Evolutionary conservation across 192 early-diverging fungal genomes (phyloP), one percentile per base, ranked within the genome.

Genomic region (Powellomyces hirtus): DNA sequence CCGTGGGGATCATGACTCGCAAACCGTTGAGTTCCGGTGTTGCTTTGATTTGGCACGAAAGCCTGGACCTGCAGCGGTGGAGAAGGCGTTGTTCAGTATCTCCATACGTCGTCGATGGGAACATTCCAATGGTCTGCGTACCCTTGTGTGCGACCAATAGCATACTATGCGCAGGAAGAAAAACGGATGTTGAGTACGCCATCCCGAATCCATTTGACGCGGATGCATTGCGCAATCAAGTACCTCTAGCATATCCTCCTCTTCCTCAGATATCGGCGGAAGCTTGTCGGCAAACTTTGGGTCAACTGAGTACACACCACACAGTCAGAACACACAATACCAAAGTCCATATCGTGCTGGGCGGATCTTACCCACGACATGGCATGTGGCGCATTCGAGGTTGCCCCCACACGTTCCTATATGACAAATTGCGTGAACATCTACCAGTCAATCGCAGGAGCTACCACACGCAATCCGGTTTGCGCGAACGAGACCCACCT

Each of bases 231-330:
- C 52, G n/a, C 61, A n/a, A n/a, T n/a, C n/a, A n/a, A n/a, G n/a
- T n/a, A n/a, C n/a, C n/a, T 87, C 85, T 2, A 84, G 75, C 83
- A 87, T 87, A 60, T 84, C 85, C 68, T 84, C 81, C 62, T 84
- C 83, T 29, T 74, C 77, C 35, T 87, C 85, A 1, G 78, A 68
- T 1, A 79, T 58, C 11, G 59, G 44, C 14, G 81, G 72, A 8
- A 87, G 64, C 35, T 73, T 66, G 14, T 73, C 63, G 7, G 45
- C 64, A 45, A 69, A 81, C 11, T 68, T 64, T 10, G 71, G 62
- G 33, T 83, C 81, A 29, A 84, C 68, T 64, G 37, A n/a, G 0
- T 49, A 3, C n/a, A 66, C 4, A 31, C 24, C 4, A 68, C 52
- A 0, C 16, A 18, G 22, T 27, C 26, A 64, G 40, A 8, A 26